Base-by-base conservation (phyloP, 2,329 filamentous ascomycete species). In the Fusarium sp. region DNA sequence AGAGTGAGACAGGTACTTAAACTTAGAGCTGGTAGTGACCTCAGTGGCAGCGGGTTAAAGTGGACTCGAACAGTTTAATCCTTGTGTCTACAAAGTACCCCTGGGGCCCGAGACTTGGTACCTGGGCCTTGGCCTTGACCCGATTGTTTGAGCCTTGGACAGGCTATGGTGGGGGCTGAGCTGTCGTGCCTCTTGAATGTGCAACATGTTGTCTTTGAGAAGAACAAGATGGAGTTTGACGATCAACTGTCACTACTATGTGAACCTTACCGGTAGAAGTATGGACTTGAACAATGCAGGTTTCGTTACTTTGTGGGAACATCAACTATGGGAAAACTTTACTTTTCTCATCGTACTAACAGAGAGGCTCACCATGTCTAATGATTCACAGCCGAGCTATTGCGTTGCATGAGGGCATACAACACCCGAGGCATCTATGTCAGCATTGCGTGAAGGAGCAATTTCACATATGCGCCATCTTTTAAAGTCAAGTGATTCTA, bases 31-130 rank as follows among this genome's bases (percentile, higher is more conserved):
- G 39, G 61, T 36, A 56, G 59, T 62, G 58, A 69, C 67, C 59
- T 69, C 64, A 49, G 53, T 42, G 63, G 39, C 63, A 68, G 63
- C 67, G 67, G 59, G 40, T 65, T 52, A 65, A 65, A 68, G 63
- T 67, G 59, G 59, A 53, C 42, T 54, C 23, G 12, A 21, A 36
- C 57, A 56, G 28, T 39, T 30, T 44, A 49, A 69, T 55, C 67
- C 67, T 68, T 62, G 66, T 47, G 36, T 30, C 30, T 39, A 24
- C 34, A 45, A 67, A 61, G 67, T 65, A 68, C 36, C 54, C 58
- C 51, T 50, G 55, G 48, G 12, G 48, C 39, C 53, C 42, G 50
- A 46, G 39, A 39, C 51, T 53, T 60, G 57, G 45, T 59, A 60
- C 57, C 45, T 40, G 45, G 26, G 26, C 23, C 23, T 23, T 23